A percentile compares a stretch with the other conserved stretches of the same genome.
These are phyloP conservation scores for Cadophora gregata DNA, from an alignment of 2,329 filamentous ascomycete genomes.

Conservation along the genomic window DNA sequence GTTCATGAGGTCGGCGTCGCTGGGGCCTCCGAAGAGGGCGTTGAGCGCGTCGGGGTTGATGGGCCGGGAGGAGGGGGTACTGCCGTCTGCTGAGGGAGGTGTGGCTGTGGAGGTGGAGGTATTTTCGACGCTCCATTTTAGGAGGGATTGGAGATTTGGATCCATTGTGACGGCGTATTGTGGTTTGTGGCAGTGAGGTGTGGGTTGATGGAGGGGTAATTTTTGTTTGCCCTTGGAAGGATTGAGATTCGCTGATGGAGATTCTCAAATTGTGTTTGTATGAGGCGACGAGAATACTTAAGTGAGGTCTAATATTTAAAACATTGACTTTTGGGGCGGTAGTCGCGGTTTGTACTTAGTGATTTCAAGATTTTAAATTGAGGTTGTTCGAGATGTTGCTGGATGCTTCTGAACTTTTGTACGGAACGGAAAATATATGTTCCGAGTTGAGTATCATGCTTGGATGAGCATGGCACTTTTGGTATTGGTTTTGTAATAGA, in stretches of 20 bases:
- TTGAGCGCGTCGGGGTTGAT: constrained; percentile 74
- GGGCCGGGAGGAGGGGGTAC: background rate
- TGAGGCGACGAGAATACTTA: background rate
- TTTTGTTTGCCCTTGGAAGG: too few relatives aligned
- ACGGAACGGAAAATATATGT: constrained; percentile 7
- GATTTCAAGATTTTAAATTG: background rate
- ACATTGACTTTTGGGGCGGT: background rate
- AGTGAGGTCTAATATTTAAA: background rate
- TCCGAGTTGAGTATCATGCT: too few relatives aligned
- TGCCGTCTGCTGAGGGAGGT: background rate
- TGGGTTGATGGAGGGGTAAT: too few relatives aligned
- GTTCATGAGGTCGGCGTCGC: constrained; percentile 91
- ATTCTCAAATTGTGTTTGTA: background rate
- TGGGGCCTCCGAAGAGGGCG: constrained; percentile 80
- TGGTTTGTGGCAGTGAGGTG: constrained; percentile 5
- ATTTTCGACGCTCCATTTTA: constrained; percentile 60
- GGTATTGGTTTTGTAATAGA: too few relatives aligned
- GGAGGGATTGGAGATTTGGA: constrained; percentile 43
- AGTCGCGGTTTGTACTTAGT: background rate
- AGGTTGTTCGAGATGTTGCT: constrained; percentile 7
- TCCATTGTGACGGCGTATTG: constrained; percentile 36
- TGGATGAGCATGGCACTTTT: too few relatives aligned
- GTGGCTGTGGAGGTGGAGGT: constrained; percentile 46
- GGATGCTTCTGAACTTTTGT: background rate
- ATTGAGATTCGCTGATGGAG: constrained; percentile 26